Evolutionary conservation across 495 filamentous ascomycete species (phyloP).

Genomic region (Talaromyces borbonicus): DNA sequence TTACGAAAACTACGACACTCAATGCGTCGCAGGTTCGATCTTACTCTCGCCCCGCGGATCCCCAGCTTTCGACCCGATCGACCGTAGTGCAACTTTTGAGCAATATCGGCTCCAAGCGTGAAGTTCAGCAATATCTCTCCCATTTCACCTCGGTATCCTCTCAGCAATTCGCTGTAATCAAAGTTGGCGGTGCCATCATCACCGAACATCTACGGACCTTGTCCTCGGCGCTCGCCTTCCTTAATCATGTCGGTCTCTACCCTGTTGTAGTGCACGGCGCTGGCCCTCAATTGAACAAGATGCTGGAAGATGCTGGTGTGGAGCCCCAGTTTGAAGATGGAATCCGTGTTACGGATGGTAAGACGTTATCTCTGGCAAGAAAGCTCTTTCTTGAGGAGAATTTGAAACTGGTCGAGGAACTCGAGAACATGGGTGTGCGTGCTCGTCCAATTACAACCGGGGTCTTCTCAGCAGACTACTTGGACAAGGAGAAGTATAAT

Average conservation of each 20-base stretch:
- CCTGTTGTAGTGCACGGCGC: constrained; percentile 96
- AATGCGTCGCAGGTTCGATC: constrained; percentile 20
- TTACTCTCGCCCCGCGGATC: constrained; percentile 38
- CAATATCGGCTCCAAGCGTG: constrained; percentile 93
- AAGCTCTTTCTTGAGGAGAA: constrained; percentile 95
- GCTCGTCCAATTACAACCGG: constrained; percentile 88
- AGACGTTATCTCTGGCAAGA: constrained; percentile 82
- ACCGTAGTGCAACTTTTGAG: constrained; percentile 91
- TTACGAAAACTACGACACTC: background rate
- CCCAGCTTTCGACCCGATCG: constrained; percentile 56
- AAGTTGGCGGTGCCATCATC: constrained; percentile 95
- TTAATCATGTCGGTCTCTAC: constrained; percentile 91
- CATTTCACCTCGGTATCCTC: constrained; percentile 96
- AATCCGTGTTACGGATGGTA: constrained; percentile 90
- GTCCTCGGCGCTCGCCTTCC: constrained; percentile 78
- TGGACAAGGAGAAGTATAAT: constrained; percentile 91
- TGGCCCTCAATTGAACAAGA: constrained; percentile 90
- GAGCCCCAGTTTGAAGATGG: constrained; percentile 96
- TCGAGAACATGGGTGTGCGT: constrained; percentile 85
- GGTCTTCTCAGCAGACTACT: constrained; percentile 90
- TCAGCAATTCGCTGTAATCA: constrained; percentile 97
- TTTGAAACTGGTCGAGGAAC: constrained; percentile 82
- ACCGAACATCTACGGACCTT: constrained; percentile 89
- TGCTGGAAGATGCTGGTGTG: constrained; percentile 84
- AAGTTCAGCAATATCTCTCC: constrained; percentile 96